These are phyloP conservation scores for Xylaria sp. DNA, from an alignment of 2,329 filamentous ascomycete species.

Conservation along the genomic window DNA sequence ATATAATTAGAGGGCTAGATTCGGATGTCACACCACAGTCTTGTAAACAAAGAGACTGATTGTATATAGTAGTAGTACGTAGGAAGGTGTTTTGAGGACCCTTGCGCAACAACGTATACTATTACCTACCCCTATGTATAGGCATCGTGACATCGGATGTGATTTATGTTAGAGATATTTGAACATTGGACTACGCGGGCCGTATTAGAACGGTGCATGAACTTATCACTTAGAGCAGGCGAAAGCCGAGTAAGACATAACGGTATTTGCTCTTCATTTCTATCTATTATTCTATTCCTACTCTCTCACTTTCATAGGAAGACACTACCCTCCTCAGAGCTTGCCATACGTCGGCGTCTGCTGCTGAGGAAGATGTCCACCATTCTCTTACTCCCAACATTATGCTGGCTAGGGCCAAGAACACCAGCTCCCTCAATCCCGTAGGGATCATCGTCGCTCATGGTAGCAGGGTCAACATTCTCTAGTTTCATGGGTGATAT, in stretches of 20 bases:
- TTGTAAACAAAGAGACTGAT: too few relatives aligned
- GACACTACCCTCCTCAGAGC: constrained; percentile 52
- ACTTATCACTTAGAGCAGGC: background rate
- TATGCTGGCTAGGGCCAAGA: constrained; percentile 45
- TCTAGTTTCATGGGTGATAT: constrained; percentile 36
- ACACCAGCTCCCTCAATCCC: constrained; percentile 35
- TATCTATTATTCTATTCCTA: background rate
- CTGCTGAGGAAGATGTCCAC: constrained; percentile 66
- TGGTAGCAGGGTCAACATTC: constrained; percentile 43
- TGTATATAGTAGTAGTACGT: too few relatives aligned
- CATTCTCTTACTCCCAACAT: constrained; percentile 61
- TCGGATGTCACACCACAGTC: too few relatives aligned
- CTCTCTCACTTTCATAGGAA: constrained; percentile 46
- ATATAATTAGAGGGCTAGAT: too few relatives aligned
- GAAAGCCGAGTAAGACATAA: background rate
- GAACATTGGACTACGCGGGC: too few relatives aligned
- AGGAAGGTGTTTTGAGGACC: too few relatives aligned
- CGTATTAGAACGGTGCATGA: too few relatives aligned
- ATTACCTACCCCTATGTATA: too few relatives aligned
- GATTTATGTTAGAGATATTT: too few relatives aligned
- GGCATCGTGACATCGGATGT: too few relatives aligned
- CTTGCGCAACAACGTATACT: too few relatives aligned
- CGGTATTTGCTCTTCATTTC: background rate
- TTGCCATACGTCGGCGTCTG: constrained; percentile 56
- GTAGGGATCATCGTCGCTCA: constrained; percentile 39